Evolutionary conservation across 148 eudicot genomes (phyloP), one percentile per base, ranked within the genome.

Genomic region (Rhododendron ferrugineum): DNA sequence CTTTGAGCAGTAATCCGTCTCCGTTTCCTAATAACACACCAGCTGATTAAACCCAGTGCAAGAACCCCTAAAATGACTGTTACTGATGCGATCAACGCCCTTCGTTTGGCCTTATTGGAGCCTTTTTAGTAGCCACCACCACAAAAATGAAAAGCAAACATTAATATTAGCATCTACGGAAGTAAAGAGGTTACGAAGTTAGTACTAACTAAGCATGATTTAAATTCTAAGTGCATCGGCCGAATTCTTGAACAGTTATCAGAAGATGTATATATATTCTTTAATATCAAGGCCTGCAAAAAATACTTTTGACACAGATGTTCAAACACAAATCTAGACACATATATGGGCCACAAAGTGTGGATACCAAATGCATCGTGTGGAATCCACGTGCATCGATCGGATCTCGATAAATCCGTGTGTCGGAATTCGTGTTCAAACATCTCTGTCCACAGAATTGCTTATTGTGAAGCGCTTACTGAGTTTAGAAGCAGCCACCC

Each of bases 401-500:
- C 3, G 0, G 3, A 20, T 62, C 28, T 62, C 8, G 64, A 58
- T 62, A 23, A 7, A 58, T 20, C 8, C 0, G 7, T 58, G n/a
- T 22, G 5, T 58, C 0, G 7, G 64, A 20, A 58, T 5, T 23
- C 3, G 11, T 62, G n/a, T 62, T 62, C 68, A 62, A 23, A 62
- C 11, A 22, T 62, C 28, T 62, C 11, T 62, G 68, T 58, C 8
- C 4, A 15, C 15, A 56, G 23, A 9, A 7, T 11, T 7, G 28
- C 68, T 62, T 22, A 13, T 22, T 9, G 11, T 42, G 7, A 79
- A 79, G 16, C 30, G 30, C 68, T 62, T 84, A 85, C 89, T 83
- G 11, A 87, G 89, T 58, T 88, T 85, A 23, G 90, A 84, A 78
- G 77, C 50, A 62, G 84, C 79, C 75, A 86, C 66, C 23, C 87